A percentile compares a stretch with the other conserved stretches of the same genome.
phyloP scores from a whole-genome alignment of 2,329 filamentous ascomycete species.

The Cryphonectria nitschkei region DNA sequence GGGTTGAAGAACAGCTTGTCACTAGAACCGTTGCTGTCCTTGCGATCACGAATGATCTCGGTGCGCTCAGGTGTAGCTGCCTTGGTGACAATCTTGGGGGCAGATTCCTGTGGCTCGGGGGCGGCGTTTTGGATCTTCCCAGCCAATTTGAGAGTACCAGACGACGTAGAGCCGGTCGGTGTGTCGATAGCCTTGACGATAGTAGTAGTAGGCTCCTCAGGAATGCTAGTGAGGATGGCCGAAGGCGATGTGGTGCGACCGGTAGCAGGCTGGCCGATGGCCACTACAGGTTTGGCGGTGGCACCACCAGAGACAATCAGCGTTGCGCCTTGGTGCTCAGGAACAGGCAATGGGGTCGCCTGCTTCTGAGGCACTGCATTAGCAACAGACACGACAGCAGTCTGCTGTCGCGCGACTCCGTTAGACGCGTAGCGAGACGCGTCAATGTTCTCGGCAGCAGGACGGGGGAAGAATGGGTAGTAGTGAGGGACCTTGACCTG shows the following conservation, averaged over 20 bases:
- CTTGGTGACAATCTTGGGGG: conserved; percentile 2
- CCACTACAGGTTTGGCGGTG: not conserved
- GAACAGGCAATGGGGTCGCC: not conserved
- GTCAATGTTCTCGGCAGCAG: not conserved
- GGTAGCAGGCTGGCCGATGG: not conserved
- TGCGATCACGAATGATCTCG: conserved; percentile 11
- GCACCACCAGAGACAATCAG: not conserved
- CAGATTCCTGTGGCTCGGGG: not conserved
- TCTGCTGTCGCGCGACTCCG: not conserved
- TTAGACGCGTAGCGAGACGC: not conserved
- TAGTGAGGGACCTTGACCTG: not conserved
- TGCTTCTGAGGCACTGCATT: not conserved
- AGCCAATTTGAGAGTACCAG: not conserved
- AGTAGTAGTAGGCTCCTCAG: conserved; percentile 18
- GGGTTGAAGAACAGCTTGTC: conserved; percentile 19
- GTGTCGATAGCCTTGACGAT: not conserved
- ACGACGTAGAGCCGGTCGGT: not conserved
- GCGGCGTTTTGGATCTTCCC: not conserved
- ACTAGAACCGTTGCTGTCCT: conserved; percentile 10
- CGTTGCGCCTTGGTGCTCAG: not conserved
- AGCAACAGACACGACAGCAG: not conserved
- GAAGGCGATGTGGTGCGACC: not conserved
- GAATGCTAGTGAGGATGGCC: conserved; percentile 20
- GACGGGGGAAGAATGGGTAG: conserved; percentile 3
- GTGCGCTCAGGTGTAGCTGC: not conserved